These are phyloP conservation scores for Lentinula guzmanii DNA, from an alignment of 768 basidiomycete species.

Conservation along the genomic window DNA sequence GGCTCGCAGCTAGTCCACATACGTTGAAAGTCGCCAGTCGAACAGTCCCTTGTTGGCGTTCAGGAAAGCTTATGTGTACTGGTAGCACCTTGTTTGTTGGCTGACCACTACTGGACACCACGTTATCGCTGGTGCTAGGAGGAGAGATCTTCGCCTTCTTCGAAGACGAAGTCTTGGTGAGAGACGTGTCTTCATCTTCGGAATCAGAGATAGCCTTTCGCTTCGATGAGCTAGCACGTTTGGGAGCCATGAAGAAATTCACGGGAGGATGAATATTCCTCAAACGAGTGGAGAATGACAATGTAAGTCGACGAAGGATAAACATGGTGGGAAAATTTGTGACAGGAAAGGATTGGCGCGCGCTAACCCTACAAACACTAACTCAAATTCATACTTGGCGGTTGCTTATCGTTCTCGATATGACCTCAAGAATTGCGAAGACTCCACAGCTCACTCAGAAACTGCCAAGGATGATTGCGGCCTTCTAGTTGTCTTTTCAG, in stretches of 20 bases:
- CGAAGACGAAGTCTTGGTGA: slow-evolving; percentile 6
- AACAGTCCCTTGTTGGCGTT: slow-evolving; percentile 37
- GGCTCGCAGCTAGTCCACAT: slow-evolving; percentile 66
- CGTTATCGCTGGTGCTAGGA: slow-evolving; percentile 1
- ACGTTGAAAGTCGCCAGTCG: slow-evolving; percentile 76
- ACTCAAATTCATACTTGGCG: background rate
- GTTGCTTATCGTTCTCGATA: background rate
- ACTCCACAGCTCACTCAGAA: background rate
- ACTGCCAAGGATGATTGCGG: background rate
- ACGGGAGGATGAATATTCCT: background rate
- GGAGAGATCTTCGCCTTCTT: slow-evolving; percentile 19
- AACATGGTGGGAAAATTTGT: background rate
- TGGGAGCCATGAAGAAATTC: slow-evolving; percentile 21
- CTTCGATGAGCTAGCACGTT: slow-evolving; percentile 23
- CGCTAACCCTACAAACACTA: too few relatives aligned
- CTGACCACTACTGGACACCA: slow-evolving; percentile 28
- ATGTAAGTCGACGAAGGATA: background rate
- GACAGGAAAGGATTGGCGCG: background rate
- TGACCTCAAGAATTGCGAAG: background rate
- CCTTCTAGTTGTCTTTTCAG: background rate
- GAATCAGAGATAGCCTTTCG: slow-evolving; percentile 19
- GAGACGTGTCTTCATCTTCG: slow-evolving; percentile 20
- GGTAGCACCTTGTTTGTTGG: slow-evolving; percentile 74
- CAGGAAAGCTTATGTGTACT: slow-evolving; percentile 51
- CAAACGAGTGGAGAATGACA: background rate